A percentile compares a stretch with the other conserved stretches of the same genome.
These are phyloP conservation scores for Pichia sp. DNA, from an alignment of 1,139 yeast genomes.

Conservation along the genomic window DNA sequence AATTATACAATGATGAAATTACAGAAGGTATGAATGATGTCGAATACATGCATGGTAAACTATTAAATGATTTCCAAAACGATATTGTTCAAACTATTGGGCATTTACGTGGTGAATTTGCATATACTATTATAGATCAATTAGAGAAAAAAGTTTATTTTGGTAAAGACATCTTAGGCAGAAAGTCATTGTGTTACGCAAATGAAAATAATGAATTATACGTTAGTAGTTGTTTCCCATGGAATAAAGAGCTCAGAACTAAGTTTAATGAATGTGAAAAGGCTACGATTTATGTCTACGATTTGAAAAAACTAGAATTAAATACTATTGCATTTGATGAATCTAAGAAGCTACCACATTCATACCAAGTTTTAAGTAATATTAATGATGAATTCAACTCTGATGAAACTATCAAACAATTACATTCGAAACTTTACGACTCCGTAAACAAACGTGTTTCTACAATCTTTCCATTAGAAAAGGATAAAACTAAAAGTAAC, in stretches of 20 bases:
- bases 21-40: conserved; percentile 44
- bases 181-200: conserved; percentile 59
- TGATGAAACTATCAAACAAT: conserved; percentile 16
- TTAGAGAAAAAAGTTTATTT: conserved; percentile 46
- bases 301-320: conserved; percentile 22
- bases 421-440: conserved; percentile 30
- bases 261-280: conserved; percentile 48
- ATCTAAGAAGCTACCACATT: conserved; percentile 16
- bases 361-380: conserved; percentile 12
- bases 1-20: conserved; percentile 61
- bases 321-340: conserved; percentile 17
- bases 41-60: conserved; percentile 32
- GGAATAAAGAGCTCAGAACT: conserved; percentile 23
- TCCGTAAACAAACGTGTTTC: conserved; percentile 49
- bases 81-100: conserved; percentile 34
- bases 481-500: conserved; percentile 26
- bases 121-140: conserved; percentile 48
- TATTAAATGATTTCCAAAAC: conserved; percentile 18
- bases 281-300: conserved; percentile 43
- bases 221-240: conserved; percentile 44
- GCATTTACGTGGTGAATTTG: conserved; percentile 75
- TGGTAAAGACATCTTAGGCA: conserved; percentile 81
- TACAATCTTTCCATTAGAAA: conserved; percentile 53
- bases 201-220: conserved; percentile 32
- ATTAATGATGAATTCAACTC: not conserved